These are phyloP conservation scores for Physcomitrellopsis africana DNA, from an alignment of 225 moss, liverwort and hornwort species.

Conservation along the genomic window DNA sequence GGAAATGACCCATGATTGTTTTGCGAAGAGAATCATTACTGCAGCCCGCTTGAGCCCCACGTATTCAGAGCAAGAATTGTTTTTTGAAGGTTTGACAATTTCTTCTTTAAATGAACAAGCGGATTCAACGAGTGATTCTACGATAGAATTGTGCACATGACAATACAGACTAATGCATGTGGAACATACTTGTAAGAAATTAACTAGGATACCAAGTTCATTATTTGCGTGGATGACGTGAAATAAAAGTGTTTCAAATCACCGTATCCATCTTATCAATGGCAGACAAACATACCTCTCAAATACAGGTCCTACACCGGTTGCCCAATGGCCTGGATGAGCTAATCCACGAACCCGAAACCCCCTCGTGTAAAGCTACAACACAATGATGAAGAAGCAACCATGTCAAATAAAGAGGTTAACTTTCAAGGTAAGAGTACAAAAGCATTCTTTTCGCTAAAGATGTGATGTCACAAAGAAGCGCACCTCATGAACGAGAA, in stretches of 20 bases:
- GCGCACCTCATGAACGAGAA: constrained; percentile 84
- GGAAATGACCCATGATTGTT: background rate
- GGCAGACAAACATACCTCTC: constrained; percentile 55
- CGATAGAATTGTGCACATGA: too few relatives aligned
- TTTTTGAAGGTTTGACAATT: too few relatives aligned
- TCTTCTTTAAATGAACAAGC: too few relatives aligned
- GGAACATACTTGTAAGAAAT: too few relatives aligned
- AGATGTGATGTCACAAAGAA: background rate
- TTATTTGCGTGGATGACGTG: too few relatives aligned
- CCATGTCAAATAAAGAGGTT: constrained; percentile 13
- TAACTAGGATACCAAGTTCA: background rate
- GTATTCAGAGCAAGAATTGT: too few relatives aligned
- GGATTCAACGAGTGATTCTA: too few relatives aligned
- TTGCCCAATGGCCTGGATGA: constrained; percentile 92
- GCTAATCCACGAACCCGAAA: constrained; percentile 88
- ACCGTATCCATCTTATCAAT: background rate
- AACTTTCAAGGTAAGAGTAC: background rate
- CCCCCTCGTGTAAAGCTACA: constrained; percentile 79
- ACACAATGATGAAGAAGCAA: constrained; percentile 5
- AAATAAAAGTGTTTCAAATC: background rate
- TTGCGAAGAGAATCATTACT: background rate
- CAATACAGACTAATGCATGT: too few relatives aligned
- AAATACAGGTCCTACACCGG: constrained; percentile 66
- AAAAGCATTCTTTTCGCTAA: background rate
- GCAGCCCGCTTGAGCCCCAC: background rate